Evolutionary conservation across 2,329 filamentous ascomycete species (phyloP), one percentile per base, ranked within the genome.

Genomic region (Sclerotinia glacialis): DNA sequence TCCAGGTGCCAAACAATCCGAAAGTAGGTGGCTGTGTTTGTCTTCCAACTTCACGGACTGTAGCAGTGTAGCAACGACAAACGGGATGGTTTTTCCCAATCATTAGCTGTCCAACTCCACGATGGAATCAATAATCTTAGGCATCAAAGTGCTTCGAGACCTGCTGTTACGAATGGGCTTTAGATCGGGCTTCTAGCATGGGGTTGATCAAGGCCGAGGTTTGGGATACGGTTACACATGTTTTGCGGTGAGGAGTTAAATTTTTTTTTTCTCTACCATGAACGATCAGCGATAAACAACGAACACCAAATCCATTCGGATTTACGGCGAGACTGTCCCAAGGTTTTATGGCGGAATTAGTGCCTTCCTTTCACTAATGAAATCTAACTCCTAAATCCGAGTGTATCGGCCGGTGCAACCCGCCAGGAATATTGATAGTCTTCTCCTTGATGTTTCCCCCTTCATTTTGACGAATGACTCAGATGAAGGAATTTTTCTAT

Each of bases 1-100:
- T 59, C 60, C 56, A 65, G 54, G 28, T 65, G 54, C 46, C 46
- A 65, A 65, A 34, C 26, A 59, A 34, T 34, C 64, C 54, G 12
- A 50, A 65, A 52, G 26, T 26, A 42, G 55, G 26, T 50, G 23
- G 50, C 61, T 52, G 55, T 52, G 28, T 47, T 65, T 44, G 18
- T 21, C 23, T 21, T 52, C 60, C 44, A 37, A 61, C 7, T 40
- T 44, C 31, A 18, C 28, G 34, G 31, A 23, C 44, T 21, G 64
- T 37, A 65, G 23, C n/a, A 11, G 21, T 21, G 64, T 37, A 65
- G 23, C n/a, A 11, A 26, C 46, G 23, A 59, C 64, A 34, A 65
- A 42, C 50, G 34, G 23, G 44, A 60, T 37, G 44, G 14, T 40
- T 23, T 28, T 42, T 34, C 28, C 44, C 26, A 59, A 61, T 59